A percentile compares a stretch with the other conserved stretches of the same genome.
phyloP scores from a whole-genome alignment of 768 basidiomycete genomes.

The Kwoniella sp. region DNA sequence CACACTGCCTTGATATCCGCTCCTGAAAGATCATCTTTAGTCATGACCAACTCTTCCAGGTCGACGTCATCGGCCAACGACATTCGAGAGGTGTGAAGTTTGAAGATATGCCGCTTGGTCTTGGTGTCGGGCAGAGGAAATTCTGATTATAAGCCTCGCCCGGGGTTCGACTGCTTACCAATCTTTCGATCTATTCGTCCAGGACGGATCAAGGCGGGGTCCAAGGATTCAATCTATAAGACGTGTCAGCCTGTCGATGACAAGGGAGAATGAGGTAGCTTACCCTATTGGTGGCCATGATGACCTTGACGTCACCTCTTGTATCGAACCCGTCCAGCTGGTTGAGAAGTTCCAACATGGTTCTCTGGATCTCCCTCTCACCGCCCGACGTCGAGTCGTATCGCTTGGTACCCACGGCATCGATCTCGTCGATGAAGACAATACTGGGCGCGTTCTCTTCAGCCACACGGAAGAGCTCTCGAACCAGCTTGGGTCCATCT shows the following conservation, averaged over 20 bases:
- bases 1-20: slow-evolving; percentile 99
- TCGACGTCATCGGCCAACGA: slow-evolving; percentile 75
- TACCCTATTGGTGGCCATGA: slow-evolving; percentile 91
- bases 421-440: slow-evolving; percentile 99
- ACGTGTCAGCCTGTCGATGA: background rate
- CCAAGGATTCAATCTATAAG: slow-evolving; percentile 77
- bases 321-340: slow-evolving; percentile 99
- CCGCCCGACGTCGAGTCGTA: slow-evolving; percentile 99
- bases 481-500: slow-evolving; percentile 95
- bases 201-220: slow-evolving; percentile 95
- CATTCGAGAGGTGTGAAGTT: slow-evolving; percentile 90
- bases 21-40: slow-evolving; percentile 92
- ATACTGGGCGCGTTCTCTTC: slow-evolving; percentile 98
- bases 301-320: slow-evolving; percentile 98
- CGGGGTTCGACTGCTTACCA: slow-evolving; percentile 50
- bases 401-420: slow-evolving; percentile 97
- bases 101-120: slow-evolving; percentile 98
- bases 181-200: slow-evolving; percentile 99
- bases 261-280: too few species aligned
- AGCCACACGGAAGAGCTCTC: slow-evolving; percentile 93
- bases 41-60: slow-evolving; percentile 89
- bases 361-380: slow-evolving; percentile 97
- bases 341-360: slow-evolving; percentile 97
- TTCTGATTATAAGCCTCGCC: slow-evolving; percentile 28
- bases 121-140: slow-evolving; percentile 88